phyloP scores from a whole-genome alignment of 371 early-diverging fungal genomes.

The Saksenaea oblongispora region DNA sequence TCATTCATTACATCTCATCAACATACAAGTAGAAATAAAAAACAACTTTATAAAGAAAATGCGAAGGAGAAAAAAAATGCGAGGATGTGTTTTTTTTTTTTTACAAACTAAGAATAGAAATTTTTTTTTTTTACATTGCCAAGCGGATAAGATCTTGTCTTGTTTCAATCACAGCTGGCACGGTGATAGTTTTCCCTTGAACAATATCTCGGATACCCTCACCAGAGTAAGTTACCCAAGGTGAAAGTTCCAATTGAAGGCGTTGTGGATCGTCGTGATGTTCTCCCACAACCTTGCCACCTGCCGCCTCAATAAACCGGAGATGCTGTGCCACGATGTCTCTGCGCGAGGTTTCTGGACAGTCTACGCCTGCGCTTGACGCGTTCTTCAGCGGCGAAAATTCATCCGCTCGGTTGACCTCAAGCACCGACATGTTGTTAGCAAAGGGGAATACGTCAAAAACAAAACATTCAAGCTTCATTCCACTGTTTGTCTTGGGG shows the following conservation, averaged over 20 bases:
- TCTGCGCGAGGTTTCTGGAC: slow-evolving; percentile 90
- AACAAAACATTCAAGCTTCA: slow-evolving; percentile 97
- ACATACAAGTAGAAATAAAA: background rate
- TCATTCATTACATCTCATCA: background rate
- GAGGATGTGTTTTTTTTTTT: background rate
- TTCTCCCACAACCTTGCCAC: slow-evolving; percentile 72
- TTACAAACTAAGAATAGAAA: background rate
- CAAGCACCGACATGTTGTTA: slow-evolving; percentile 85
- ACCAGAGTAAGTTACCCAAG: slow-evolving; percentile 89
- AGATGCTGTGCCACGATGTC: slow-evolving; percentile 86
- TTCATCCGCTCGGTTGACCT: slow-evolving; percentile 90
- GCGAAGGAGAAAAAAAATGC: background rate
- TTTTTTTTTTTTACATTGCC: slow-evolving; percentile 17
- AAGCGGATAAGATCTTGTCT: slow-evolving; percentile 44
- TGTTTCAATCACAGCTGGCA: slow-evolving; percentile 50
- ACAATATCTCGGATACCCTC: slow-evolving; percentile 80
- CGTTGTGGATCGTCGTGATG: slow-evolving; percentile 45
- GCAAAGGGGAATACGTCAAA: slow-evolving; percentile 96
- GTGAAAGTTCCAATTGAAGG: slow-evolving; percentile 81
- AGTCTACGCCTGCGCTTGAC: slow-evolving; percentile 86
- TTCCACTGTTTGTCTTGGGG: slow-evolving; percentile 87
- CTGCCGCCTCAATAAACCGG: slow-evolving; percentile 84
- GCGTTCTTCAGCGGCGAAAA: slow-evolving; percentile 98
- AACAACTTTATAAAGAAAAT: background rate
- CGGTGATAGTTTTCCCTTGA: slow-evolving; percentile 58